Base-by-base conservation (phyloP, 2,329 filamentous ascomycete species). In the Aschersonia sp. region DNA sequence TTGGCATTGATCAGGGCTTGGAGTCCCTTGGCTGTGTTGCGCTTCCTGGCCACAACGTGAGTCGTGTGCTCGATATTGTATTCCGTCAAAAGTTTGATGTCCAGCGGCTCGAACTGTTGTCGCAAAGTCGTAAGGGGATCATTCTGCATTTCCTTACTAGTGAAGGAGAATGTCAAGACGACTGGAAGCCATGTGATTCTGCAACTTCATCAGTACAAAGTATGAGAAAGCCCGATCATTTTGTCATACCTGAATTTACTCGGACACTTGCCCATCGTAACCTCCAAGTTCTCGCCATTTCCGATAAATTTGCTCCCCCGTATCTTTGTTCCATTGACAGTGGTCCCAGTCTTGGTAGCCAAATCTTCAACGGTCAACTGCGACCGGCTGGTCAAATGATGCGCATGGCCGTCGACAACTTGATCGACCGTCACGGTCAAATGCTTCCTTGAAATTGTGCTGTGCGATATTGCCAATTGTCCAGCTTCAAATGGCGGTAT, bases 371-470 rank as follows among this genome's bases (percentile, higher is more conserved):
- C 71, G 4, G 74, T 84, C 48, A 97, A 65, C 46, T 71, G 72
- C 1, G 88, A 88, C 51, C 84, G 79, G 41, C 72, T 74, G 50
- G 77, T 73, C 10, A 84, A 67, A 50, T 79, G 75, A 50, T 77
- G 74, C 47, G 80, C 85, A 58, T 86, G 79, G 45, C 79, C 82
- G 10, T 80, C 67, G 41, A 71, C 66, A 40, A 91, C 82, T 0
- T 67, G 56, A 44, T 75, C 78, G 5, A 97, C 79, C 42, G 80
- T 74, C 46, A 98, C 81, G 32, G 82, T 82, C 53, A 96, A 69
- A 65, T 98, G 92, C 59, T 92, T 87, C 49, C 91, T 77, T 32
- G 92, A 98, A 45, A 98, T 85, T 1, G 83, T 84, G 58, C 85
- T 86, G 58, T 92, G 77, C 5, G 82, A 77, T 54, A 95, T 85